These are phyloP conservation scores for Tremellales sp. DNA, from an alignment of 1,284 basidiomycete genomes.

Conservation along the genomic window DNA sequence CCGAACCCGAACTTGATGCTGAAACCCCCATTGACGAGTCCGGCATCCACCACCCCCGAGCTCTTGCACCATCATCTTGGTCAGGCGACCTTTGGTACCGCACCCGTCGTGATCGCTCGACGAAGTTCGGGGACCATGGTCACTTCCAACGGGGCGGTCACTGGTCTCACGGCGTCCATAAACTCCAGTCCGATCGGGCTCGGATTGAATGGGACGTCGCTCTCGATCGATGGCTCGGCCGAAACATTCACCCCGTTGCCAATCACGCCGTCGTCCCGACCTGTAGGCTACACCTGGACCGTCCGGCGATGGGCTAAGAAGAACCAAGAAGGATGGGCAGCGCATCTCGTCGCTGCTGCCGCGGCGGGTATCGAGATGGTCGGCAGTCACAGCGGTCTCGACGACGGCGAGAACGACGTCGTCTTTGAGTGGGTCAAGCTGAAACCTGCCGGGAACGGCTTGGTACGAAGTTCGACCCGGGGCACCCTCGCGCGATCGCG, in stretches of 20 bases:
- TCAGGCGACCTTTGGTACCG: slow-evolving; percentile 42
- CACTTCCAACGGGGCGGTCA: slow-evolving; percentile 31
- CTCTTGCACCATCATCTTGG: slow-evolving; percentile 15
- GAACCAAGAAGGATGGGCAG: slow-evolving; percentile 41
- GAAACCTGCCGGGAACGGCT: too few species aligned
- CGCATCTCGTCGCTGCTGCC: slow-evolving; percentile 39
- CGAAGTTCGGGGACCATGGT: slow-evolving; percentile 22
- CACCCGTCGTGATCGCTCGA: slow-evolving; percentile 31
- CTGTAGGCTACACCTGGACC: slow-evolving; percentile 68
- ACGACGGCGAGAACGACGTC: slow-evolving; percentile 39
- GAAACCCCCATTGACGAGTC: slow-evolving; percentile 1
- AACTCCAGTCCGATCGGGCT: background rate
- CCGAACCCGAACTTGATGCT: background rate
- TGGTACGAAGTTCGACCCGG: slow-evolving; percentile 12
- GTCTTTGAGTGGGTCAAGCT: slow-evolving; percentile 48
- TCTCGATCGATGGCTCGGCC: background rate
- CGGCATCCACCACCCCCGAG: background rate
- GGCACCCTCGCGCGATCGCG: slow-evolving; percentile 9
- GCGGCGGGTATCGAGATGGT: slow-evolving; percentile 38
- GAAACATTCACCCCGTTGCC: slow-evolving; percentile 10
- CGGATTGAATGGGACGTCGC: background rate
- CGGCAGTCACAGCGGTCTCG: slow-evolving; percentile 18
- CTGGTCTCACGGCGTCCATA: slow-evolving; percentile 18
- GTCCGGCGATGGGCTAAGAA: slow-evolving; percentile 73
- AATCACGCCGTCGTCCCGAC: slow-evolving; percentile 30